These are phyloP conservation scores for Piper betle DNA, from an alignment of 164 flowering plant species.

Conservation along the genomic window DNA sequence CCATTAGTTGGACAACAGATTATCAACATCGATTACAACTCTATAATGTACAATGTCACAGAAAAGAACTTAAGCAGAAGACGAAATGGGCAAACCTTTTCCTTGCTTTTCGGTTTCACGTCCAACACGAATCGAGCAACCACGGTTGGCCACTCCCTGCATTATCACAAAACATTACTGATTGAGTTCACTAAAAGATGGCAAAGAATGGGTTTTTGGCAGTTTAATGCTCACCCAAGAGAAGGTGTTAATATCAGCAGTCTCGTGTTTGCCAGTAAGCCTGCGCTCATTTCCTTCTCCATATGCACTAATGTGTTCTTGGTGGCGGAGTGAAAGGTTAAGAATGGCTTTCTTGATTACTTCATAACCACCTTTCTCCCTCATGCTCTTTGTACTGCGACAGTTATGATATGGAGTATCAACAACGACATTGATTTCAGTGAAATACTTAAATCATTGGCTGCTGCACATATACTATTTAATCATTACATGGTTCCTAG, in stretches of 20 bases:
- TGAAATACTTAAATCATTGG: too few species aligned
- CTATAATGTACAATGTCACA: neutral
- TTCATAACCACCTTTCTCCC: slow-evolving; percentile 91
- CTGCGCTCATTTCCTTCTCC: slow-evolving; percentile 99
- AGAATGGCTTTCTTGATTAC: slow-evolving; percentile 88
- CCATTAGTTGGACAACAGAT: neutral
- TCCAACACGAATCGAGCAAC: slow-evolving; percentile 93
- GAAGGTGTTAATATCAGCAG: slow-evolving; percentile 73
- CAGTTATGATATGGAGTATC: neutral
- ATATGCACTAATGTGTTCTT: slow-evolving; percentile 88
- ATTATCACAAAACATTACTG: neutral
- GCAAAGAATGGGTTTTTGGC: too few species aligned
- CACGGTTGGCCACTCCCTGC: slow-evolving; percentile 98
- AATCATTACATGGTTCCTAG: too few species aligned
- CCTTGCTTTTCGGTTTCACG: slow-evolving; percentile 90
- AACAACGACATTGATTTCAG: neutral
- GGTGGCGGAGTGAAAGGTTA: slow-evolving; percentile 88
- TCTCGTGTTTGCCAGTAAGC: slow-evolving; percentile 94
- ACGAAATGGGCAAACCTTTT: slow-evolving; percentile 39
- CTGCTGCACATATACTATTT: too few species aligned
- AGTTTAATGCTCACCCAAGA: slow-evolving; percentile 37
- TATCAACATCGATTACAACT: neutral
- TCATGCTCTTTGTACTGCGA: slow-evolving; percentile 80
- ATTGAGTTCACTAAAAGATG: neutral
- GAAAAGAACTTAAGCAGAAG: neutral